Conservation (phyloP, 2,329 filamentous ascomycete genomes). For the Sordariomycetes sp. region DNA sequence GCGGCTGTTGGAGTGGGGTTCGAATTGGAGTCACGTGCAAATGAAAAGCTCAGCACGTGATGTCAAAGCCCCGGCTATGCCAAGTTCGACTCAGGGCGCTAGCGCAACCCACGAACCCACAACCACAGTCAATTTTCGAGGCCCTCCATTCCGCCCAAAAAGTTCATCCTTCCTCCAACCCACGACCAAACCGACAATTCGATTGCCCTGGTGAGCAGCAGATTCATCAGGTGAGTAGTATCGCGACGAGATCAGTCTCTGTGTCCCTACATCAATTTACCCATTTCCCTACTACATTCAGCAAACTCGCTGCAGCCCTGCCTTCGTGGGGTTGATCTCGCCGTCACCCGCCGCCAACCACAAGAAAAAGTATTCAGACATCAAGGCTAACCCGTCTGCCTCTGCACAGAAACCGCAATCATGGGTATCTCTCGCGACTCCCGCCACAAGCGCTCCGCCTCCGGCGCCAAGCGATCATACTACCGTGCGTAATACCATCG, state of each 20-base stretch:
- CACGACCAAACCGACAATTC: constrained; percentile 27
- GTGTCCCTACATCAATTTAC: no score
- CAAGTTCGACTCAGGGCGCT: no score
- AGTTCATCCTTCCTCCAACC: constrained; percentile 24
- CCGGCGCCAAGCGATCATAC: constrained; percentile 94
- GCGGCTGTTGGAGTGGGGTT: no score
- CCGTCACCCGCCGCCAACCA: not conserved
- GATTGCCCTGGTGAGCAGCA: constrained; percentile 39
- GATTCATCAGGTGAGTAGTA: constrained; percentile 37
- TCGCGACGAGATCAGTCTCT: not conserved
- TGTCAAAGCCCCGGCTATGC: no score
- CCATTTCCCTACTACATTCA: no score
- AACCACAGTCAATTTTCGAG: constrained; percentile 29
- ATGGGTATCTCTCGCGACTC: constrained; percentile 99
- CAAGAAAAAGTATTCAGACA: no score
- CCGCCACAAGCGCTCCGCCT: constrained; percentile 98
- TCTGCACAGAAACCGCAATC: constrained; percentile 60
- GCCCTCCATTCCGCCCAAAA: constrained; percentile 24
- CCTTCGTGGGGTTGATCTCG: not conserved
- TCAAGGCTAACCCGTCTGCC: constrained; percentile 13
- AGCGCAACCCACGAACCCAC: constrained; percentile 25
- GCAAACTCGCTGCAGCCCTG: not conserved
- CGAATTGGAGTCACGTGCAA: no score
- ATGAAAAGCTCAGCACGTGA: no score
- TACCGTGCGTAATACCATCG: constrained; percentile 62